Percentiles rank a stretch among this genome's conserved stretches.
These are phyloP conservation scores for Vigna reflexopilosa DNA, from an alignment of 306 rosid genomes.

Conservation along the genomic window DNA sequence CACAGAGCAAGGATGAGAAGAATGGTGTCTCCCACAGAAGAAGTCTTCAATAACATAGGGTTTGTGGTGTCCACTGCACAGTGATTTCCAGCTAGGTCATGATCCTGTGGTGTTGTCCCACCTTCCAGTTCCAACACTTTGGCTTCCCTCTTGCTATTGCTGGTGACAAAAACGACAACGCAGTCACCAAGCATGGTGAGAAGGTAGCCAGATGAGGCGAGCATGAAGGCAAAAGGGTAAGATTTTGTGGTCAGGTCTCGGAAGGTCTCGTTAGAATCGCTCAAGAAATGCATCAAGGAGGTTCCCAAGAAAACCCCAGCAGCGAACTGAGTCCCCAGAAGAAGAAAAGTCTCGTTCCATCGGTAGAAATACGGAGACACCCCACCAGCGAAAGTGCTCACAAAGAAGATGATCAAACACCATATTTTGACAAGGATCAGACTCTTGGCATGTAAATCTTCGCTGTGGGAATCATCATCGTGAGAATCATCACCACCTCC, in stretches of 20 bases:
- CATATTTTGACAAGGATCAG: slow-evolving; percentile 68
- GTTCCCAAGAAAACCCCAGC: slow-evolving; percentile 84
- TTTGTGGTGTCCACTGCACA: background rate
- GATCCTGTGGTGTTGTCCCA: slow-evolving; percentile 44
- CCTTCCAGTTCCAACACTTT: slow-evolving; percentile 59
- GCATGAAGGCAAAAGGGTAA: slow-evolving; percentile 81
- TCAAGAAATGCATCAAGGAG: slow-evolving; percentile 78
- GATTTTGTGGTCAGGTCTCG: slow-evolving; percentile 60
- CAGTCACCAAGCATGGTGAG: slow-evolving; percentile 79
- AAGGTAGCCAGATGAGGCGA: slow-evolving; percentile 69
- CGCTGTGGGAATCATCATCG: background rate
- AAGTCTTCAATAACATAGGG: slow-evolving; percentile 56
- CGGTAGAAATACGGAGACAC: slow-evolving; percentile 69
- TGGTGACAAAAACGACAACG: slow-evolving; percentile 45
- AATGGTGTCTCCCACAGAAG: slow-evolving; percentile 68
- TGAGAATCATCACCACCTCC: slow-evolving; percentile 38
- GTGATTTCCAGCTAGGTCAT: slow-evolving; percentile 20
- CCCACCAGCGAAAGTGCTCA: slow-evolving; percentile 67
- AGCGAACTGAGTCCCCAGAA: slow-evolving; percentile 72
- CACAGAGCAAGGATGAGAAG: slow-evolving; percentile 79
- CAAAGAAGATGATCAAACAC: slow-evolving; percentile 70
- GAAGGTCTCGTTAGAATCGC: slow-evolving; percentile 62
- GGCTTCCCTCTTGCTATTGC: slow-evolving; percentile 45
- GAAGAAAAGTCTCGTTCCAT: slow-evolving; percentile 79
- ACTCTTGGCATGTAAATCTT: slow-evolving; percentile 49